A percentile compares a stretch with the other conserved stretches of the same genome.
phyloP scores from a whole-genome alignment of 2,329 filamentous ascomycete species.

The Fusarium fujikuroi region DNA sequence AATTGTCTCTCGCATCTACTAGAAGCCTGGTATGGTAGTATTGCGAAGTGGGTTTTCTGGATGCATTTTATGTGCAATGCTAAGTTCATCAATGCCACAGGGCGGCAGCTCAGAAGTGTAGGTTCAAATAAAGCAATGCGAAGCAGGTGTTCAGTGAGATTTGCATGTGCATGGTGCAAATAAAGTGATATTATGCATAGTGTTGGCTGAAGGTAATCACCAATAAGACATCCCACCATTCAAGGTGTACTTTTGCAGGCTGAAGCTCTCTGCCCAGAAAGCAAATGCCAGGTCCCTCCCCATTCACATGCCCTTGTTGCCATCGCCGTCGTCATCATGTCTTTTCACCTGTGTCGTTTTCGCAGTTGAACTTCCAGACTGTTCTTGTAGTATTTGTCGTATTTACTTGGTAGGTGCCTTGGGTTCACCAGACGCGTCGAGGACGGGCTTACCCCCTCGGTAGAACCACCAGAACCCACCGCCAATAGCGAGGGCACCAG shows the following conservation, averaged over 20 bases:
- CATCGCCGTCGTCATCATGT: neutral
- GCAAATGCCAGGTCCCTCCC: neutral
- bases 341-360: neutral
- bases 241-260: neutral
- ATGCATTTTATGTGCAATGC: neutral
- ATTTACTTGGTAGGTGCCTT: slow-evolving; percentile 26
- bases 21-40: neutral
- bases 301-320: neutral
- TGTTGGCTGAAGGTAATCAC: neutral
- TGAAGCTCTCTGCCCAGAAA: neutral
- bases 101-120: neutral
- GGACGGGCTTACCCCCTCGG: slow-evolving; percentile 24
- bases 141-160: neutral
- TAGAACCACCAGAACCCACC: slow-evolving; percentile 34
- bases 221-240: neutral
- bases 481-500: slow-evolving; percentile 23
- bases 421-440: slow-evolving; percentile 20
- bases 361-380: neutral
- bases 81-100: neutral
- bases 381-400: neutral
- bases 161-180: neutral
- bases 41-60: neutral
- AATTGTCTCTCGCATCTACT: neutral
- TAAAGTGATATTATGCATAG: neutral
- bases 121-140: neutral